A percentile compares a stretch with the other conserved stretches of the same genome.
Evolutionary conservation across 2,329 filamentous ascomycete genomes (phyloP).

Genomic region (Ophiostoma sp.): DNA sequence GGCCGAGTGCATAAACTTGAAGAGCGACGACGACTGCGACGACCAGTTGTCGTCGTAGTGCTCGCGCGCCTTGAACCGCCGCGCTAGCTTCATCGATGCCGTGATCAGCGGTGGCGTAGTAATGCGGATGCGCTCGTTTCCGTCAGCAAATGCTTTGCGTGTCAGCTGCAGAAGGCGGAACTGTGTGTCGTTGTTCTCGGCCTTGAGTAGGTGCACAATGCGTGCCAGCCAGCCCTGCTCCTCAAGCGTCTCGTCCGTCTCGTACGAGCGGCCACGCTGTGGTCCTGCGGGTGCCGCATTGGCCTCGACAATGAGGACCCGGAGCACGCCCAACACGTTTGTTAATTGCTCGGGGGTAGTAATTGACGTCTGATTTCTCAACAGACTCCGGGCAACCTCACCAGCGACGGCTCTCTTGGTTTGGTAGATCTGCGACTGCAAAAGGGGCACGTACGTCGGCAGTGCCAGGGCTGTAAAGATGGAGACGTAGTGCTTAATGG

Average conservation of each 20-base stretch:
- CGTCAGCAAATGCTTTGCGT: constrained; percentile 80
- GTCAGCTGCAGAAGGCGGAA: constrained; percentile 87
- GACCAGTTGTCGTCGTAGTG: constrained; percentile 67
- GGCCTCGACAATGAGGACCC: constrained; percentile 90
- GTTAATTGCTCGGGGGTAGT: constrained; percentile 73
- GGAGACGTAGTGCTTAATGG: constrained; percentile 82
- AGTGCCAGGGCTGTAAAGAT: constrained; percentile 94
- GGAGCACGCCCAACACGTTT: constrained; percentile 79
- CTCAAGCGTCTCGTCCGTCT: constrained; percentile 96
- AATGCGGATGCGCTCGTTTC: constrained; percentile 91
- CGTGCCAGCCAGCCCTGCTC: constrained; percentile 96
- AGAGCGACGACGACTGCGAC: constrained; percentile 66
- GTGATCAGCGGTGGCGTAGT: constrained; percentile 92
- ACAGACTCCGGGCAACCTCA: constrained; percentile 75
- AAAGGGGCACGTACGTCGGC: constrained; percentile 83
- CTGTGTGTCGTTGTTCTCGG: constrained; percentile 83
- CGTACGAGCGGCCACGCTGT: constrained; percentile 58
- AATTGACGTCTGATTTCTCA: constrained; percentile 76
- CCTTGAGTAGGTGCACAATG: constrained; percentile 80
- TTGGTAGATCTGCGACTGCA: constrained; percentile 87
- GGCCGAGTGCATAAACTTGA: constrained; percentile 90
- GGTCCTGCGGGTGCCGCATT: constrained; percentile 68
- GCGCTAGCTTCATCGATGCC: constrained; percentile 79
- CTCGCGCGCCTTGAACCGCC: constrained; percentile 82
- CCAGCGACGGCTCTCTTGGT: constrained; percentile 86